Conservation (phyloP, 2,329 filamentous ascomycete genomes). For the Pseudogymnoascus sp. region DNA sequence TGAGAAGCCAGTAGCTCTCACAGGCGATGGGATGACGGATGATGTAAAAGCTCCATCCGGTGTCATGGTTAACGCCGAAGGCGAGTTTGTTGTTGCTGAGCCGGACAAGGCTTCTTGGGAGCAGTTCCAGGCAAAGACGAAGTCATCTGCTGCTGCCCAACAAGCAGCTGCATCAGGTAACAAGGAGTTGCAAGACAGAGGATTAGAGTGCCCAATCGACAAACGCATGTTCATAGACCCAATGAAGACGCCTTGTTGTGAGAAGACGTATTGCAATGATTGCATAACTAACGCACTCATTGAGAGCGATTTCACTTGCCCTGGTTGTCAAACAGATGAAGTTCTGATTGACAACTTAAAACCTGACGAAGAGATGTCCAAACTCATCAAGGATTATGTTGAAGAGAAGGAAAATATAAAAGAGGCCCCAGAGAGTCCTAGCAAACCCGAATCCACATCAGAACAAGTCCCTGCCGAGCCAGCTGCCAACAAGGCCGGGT, state of each 20-base stretch:
- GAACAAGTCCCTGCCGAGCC: constrained; percentile 24
- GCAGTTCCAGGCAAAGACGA: constrained; percentile 89
- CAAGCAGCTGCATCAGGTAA: constrained; percentile 69
- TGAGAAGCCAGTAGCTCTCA: constrained; percentile 74
- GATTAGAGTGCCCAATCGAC: constrained; percentile 90
- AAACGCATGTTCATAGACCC: constrained; percentile 97
- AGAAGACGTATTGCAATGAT: constrained; percentile 97
- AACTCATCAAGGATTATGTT: constrained; percentile 70
- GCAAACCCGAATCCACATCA: constrained; percentile 21
- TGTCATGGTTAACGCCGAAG: constrained; percentile 96
- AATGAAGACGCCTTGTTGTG: constrained; percentile 98
- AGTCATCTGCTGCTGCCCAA: constrained; percentile 74
- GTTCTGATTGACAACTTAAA: constrained; percentile 88
- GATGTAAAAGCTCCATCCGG: constrained; percentile 74
- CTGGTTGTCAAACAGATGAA: constrained; percentile 81
- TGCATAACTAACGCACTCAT: constrained; percentile 99
- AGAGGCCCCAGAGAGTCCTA: constrained; percentile 30
- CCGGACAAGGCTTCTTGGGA: constrained; percentile 96
- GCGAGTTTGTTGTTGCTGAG: constrained; percentile 93
- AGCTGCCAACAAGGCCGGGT: constrained; percentile 30
- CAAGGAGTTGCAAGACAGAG: constrained; percentile 80
- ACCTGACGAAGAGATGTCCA: constrained; percentile 68
- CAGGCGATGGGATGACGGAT: constrained; percentile 68
- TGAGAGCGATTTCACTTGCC: constrained; percentile 95
- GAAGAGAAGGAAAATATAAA: constrained; percentile 43